phyloP scores from a whole-genome alignment of 2,329 filamentous ascomycete species.

The Colletotrichum orbiculare region DNA sequence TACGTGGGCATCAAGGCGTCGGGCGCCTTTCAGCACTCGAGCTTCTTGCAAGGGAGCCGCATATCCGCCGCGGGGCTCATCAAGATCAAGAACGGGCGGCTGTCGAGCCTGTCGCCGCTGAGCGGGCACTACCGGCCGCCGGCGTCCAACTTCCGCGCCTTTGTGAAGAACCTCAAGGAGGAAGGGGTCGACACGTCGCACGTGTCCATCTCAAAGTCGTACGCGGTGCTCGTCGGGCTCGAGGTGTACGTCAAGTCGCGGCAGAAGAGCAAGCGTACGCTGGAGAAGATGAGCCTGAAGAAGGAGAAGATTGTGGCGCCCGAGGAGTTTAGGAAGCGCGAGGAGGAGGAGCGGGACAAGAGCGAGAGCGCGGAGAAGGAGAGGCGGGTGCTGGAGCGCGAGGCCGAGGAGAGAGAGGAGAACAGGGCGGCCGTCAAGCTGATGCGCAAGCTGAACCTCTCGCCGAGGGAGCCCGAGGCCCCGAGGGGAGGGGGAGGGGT shows the following conservation, averaged over 20 bases:
- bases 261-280: constrained; percentile 68
- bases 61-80: constrained; percentile 87
- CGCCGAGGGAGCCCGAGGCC: constrained; percentile 43
- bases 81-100: constrained; percentile 82
- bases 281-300: constrained; percentile 61
- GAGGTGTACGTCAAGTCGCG: constrained; percentile 82
- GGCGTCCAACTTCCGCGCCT: constrained; percentile 83
- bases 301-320: constrained; percentile 72
- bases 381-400: constrained; percentile 54
- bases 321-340: constrained; percentile 64
- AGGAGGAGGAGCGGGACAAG: constrained; percentile 70
- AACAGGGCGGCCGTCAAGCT: constrained; percentile 44
- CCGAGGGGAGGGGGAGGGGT: constrained; percentile 39
- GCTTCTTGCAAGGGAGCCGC: constrained; percentile 84
- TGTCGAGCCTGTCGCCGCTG: constrained; percentile 77
- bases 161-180: constrained; percentile 78
- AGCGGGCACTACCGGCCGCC: constrained; percentile 89
- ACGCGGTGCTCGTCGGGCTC: constrained; percentile 83
- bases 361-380: constrained; percentile 68
- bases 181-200: constrained; percentile 82
- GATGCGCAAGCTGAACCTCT: constrained; percentile 54
- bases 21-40: constrained; percentile 91
- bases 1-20: constrained; percentile 92
- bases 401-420: constrained; percentile 53
- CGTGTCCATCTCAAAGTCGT: constrained; percentile 83